Evolutionary conservation across 2,329 filamentous ascomycete genomes (phyloP).

Genomic region (Scleromitrula shiraiana): DNA sequence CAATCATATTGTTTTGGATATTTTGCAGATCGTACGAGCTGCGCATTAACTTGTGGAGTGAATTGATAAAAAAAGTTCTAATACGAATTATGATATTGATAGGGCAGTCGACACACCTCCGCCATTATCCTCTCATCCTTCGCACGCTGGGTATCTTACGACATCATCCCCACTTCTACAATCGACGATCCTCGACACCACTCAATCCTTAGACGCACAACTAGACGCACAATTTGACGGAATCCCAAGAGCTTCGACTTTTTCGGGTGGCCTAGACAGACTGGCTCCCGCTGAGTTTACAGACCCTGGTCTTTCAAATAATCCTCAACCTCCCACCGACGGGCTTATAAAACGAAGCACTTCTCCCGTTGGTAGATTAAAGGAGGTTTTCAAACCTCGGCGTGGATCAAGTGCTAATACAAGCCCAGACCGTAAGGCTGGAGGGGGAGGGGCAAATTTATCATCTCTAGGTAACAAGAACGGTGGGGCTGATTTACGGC

Average conservation of each 20-base stretch:
- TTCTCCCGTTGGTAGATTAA: slow-evolving; percentile 65
- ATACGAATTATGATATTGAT: slow-evolving; percentile 2
- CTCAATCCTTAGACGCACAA: too few relatives aligned
- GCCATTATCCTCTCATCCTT: slow-evolving; percentile 50
- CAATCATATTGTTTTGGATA: not conserved
- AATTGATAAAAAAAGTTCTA: slow-evolving; percentile 2
- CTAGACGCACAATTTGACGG: slow-evolving; percentile 30
- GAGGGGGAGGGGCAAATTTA: slow-evolving; percentile 12
- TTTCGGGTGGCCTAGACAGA: slow-evolving; percentile 23
- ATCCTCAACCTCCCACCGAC: slow-evolving; percentile 36
- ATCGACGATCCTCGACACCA: slow-evolving; percentile 38
- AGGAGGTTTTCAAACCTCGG: slow-evolving; percentile 55
- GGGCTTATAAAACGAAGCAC: slow-evolving; percentile 48
- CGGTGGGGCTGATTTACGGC: slow-evolving; percentile 17
- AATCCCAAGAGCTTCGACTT: slow-evolving; percentile 33
- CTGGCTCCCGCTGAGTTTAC: slow-evolving; percentile 27
- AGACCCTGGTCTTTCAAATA: slow-evolving; percentile 29
- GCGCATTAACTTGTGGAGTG: slow-evolving; percentile 4
- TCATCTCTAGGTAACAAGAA: slow-evolving; percentile 17
- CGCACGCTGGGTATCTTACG: slow-evolving; percentile 60
- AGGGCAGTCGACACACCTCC: slow-evolving; percentile 22
- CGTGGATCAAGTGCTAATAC: slow-evolving; percentile 35
- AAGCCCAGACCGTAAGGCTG: slow-evolving; percentile 36
- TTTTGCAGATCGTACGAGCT: too few relatives aligned
- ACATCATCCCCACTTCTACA: slow-evolving; percentile 61